Evolutionary conservation across 805 yeast species (phyloP).

Genomic region (Metschnikowia gruessii): DNA sequence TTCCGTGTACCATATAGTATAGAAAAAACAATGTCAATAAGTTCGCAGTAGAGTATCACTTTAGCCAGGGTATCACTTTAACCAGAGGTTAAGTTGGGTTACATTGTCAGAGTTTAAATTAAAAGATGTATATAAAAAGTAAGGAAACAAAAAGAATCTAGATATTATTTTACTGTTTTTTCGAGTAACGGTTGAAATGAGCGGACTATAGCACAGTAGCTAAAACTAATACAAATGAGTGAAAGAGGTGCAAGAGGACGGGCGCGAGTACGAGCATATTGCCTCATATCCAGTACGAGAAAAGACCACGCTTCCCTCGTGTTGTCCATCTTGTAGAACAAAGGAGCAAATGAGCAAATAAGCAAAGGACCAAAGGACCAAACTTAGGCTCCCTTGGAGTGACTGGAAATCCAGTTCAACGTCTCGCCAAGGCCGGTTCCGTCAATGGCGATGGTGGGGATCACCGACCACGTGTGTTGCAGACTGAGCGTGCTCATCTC

Average conservation of each 20-base stretch:
- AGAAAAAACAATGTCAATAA: too few relatives aligned
- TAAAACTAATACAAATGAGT: background rate
- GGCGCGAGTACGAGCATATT: background rate
- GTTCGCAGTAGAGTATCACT: too few relatives aligned
- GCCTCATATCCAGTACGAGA: constrained; percentile 13
- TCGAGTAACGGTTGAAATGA: background rate
- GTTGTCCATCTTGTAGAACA: background rate
- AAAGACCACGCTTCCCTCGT: background rate
- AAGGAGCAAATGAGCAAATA: too few relatives aligned
- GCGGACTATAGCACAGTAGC: background rate
- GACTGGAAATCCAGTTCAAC: constrained; percentile 77
- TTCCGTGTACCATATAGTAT: too few relatives aligned
- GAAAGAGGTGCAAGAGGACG: background rate
- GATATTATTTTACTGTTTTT: background rate
- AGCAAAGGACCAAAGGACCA: background rate
- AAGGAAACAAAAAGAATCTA: too few relatives aligned
- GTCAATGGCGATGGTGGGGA: constrained; percentile 84
- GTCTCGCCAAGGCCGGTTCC: constrained; percentile 91
- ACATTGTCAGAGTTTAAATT: too few relatives aligned
- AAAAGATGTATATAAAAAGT: too few relatives aligned
- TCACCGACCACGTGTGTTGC: constrained; percentile 80
- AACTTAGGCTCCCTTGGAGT: constrained; percentile 33
- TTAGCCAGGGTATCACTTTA: too few relatives aligned
- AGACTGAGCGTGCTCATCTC: constrained; percentile 59
- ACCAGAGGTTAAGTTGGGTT: too few relatives aligned